phyloP scores from a whole-genome alignment of 306 rosid genomes.

The Vigna hirtella region DNA sequence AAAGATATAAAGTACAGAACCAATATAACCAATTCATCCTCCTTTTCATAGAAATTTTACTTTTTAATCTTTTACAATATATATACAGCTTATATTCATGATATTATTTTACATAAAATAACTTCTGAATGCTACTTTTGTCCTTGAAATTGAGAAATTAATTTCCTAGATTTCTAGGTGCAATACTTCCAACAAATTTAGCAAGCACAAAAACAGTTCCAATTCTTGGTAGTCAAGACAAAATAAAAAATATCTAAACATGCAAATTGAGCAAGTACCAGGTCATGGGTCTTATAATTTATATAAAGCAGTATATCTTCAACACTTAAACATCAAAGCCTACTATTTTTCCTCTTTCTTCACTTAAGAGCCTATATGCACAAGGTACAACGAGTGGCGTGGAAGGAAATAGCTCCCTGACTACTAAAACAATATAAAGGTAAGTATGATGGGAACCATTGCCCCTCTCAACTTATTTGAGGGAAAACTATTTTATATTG shows the following conservation, averaged over 20 bases:
- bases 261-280: background rate
- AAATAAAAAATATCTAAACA: background rate
- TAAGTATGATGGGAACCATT: background rate
- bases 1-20: slow-evolving; percentile 1
- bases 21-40: slow-evolving; percentile 11
- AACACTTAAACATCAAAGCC: background rate
- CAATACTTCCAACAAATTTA: slow-evolving; percentile 24
- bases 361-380: slow-evolving; percentile 4
- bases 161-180: slow-evolving; percentile 2
- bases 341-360: background rate
- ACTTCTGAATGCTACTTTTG: background rate
- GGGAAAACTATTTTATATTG: slow-evolving; percentile 1
- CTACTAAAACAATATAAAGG: background rate
- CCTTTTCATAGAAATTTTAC: background rate
- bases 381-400: background rate
- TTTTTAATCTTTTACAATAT: background rate
- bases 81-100: background rate
- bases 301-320: background rate
- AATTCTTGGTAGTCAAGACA: background rate
- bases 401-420: background rate
- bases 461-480: background rate
- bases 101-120: background rate
- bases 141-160: background rate
- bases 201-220: background rate
- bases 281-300: background rate